Evolutionary conservation across 495 filamentous ascomycete species (phyloP), one percentile per base, ranked within the genome.

Genomic region (Aspergillus saccharolyticus): DNA sequence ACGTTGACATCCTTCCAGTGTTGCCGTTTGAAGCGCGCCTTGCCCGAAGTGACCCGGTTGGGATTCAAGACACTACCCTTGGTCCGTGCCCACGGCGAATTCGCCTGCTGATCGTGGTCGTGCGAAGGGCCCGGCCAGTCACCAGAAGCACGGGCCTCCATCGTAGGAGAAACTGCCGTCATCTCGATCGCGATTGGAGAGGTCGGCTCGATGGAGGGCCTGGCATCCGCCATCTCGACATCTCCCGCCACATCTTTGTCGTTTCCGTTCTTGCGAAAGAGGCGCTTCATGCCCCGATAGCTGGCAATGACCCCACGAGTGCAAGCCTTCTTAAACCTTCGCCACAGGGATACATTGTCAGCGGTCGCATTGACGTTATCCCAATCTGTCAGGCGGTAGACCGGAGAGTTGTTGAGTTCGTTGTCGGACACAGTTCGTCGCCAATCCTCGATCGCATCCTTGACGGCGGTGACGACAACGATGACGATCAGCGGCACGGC

Each of bases 381-480:
- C 84, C 86, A 96, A 54, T 90, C 86, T 0, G 89, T 71, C 24
- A 97, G 74, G 30, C 91, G 81, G 71, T 97, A 91, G 7, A 96
- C 89, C 0, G 92, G 87, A 14, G 93, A 92, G 63, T 97, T 96
- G 74, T 97, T 97, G 52, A 97, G 81, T 66, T 94, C 89, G 57
- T 87, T 94, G 66, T 97, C 93, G 22, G 95, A 85, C 21, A 90
- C 80, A 1, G 91, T 96, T 70, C 93, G 81, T 59, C 93, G 83
- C 79, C 90, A 96, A 78, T 97, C 93, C 73, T 97, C 93, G 58
- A 97, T 89, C 14, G 86, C 93, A 66, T 97, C 93, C 70, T 96
- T 97, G 65, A 96, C 75, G 5, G 89, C 86, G 12, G 93, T 97
- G 52, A 96, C 80, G 62, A 83, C 74, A 16, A 97, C 75, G 71